Percentiles rank a stretch among this genome's conserved stretches.
Evolutionary conservation across 148 eudicot species (phyloP).

Genomic region (Vaccinium corymbosum): DNA sequence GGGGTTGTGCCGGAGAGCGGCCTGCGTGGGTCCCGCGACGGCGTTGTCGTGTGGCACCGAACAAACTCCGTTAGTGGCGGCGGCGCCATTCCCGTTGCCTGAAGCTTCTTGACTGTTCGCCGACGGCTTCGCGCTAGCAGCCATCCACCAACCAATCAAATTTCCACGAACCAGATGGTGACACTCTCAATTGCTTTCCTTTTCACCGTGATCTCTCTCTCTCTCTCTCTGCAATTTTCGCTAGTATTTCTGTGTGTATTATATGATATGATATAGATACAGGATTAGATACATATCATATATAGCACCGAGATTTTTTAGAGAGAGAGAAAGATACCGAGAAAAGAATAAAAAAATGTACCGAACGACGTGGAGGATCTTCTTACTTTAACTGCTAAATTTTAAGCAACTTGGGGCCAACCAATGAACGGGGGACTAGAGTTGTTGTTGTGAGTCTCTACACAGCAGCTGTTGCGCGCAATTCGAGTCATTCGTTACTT

Average conservation of each 20-base stretch:
- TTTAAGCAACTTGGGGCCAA: not conserved
- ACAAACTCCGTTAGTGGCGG: slow-evolving; percentile 26
- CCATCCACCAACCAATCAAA: slow-evolving; percentile 26
- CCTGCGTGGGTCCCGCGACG: slow-evolving; percentile 38
- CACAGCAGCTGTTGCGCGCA: too few relatives aligned
- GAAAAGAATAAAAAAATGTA: not conserved
- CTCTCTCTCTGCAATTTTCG: not conserved
- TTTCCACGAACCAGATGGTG: not conserved
- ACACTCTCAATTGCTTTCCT: not conserved
- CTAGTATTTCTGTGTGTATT: not conserved
- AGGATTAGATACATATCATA: not conserved
- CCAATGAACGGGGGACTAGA: too few relatives aligned
- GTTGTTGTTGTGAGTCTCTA: too few relatives aligned
- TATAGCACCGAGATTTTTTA: not conserved
- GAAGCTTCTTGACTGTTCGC: slow-evolving; percentile 42
- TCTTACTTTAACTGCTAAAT: not conserved
- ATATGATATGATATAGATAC: not conserved
- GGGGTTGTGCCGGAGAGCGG: slow-evolving; percentile 66
- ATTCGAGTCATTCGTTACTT: too few relatives aligned
- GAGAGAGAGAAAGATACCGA: not conserved
- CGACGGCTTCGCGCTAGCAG: slow-evolving; percentile 57
- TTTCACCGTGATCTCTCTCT: slow-evolving; percentile 7
- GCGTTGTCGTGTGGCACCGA: slow-evolving; percentile 51
- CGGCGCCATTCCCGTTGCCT: slow-evolving; percentile 21
- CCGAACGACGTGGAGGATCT: not conserved